Percentiles rank a stretch among this genome's conserved stretches.
Conservation (phyloP, 331 rosid genomes). For the Malus hybrid region DNA sequence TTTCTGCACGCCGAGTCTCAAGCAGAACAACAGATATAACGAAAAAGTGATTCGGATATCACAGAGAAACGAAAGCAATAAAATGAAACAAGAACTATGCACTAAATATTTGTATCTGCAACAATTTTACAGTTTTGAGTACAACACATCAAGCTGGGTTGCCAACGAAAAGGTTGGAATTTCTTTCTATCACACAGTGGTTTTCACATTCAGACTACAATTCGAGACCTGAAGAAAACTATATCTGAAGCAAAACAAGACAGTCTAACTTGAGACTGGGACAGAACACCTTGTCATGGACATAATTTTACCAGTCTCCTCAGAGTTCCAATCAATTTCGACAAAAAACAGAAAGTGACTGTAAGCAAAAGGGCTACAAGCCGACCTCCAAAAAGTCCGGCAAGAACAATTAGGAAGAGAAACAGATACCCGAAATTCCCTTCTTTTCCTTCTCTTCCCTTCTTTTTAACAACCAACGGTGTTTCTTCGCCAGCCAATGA, state of each 20-base stretch:
- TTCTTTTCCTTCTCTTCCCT: slow-evolving; percentile 1
- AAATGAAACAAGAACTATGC: slow-evolving; percentile 14
- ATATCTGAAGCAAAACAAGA: background rate
- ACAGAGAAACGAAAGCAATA: background rate
- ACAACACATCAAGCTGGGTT: slow-evolving; percentile 27
- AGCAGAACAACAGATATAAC: background rate
- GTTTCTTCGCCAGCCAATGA: background rate
- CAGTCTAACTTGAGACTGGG: slow-evolving; percentile 14
- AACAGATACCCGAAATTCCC: slow-evolving; percentile 29
- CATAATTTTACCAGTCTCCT: slow-evolving; percentile 17
- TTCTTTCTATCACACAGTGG: slow-evolving; percentile 24
- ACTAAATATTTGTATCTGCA: slow-evolving; percentile 16
- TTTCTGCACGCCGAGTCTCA: background rate
- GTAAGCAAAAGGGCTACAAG: slow-evolving; percentile 39
- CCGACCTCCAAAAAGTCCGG: slow-evolving; percentile 59
- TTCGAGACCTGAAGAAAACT: background rate
- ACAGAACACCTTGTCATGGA: slow-evolving; percentile 12
- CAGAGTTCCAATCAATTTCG: slow-evolving; percentile 25
- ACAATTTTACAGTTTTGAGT: slow-evolving; percentile 26
- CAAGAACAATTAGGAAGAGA: slow-evolving; percentile 36
- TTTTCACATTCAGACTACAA: slow-evolving; percentile 11
- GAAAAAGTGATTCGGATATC: background rate
- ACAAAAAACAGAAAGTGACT: slow-evolving; percentile 43
- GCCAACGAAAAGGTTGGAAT: slow-evolving; percentile 50
- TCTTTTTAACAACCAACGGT: background rate